Evolutionary conservation across 805 yeast genomes (phyloP).

Genomic region (Wickerhamia fluorescens): DNA sequence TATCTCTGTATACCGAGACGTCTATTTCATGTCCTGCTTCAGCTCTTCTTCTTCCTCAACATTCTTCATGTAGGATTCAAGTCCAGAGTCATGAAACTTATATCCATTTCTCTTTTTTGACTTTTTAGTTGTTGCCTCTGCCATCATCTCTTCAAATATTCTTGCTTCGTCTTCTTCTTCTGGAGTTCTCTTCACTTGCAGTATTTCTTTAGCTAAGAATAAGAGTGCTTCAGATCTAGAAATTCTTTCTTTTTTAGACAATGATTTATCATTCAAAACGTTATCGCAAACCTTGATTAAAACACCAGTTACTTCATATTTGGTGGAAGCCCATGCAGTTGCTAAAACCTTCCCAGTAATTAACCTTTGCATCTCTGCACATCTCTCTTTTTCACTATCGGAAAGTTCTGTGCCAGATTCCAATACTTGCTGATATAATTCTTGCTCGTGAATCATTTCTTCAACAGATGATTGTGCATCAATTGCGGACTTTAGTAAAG

Average conservation of each 20-base stretch:
- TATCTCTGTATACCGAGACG: too few species aligned
- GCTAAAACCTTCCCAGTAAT: conserved; percentile 86
- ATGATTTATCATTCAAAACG: conserved; percentile 47
- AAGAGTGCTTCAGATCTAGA: conserved; percentile 76
- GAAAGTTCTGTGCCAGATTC: conserved; percentile 25
- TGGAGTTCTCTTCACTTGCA: conserved; percentile 59
- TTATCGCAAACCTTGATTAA: conserved; percentile 64
- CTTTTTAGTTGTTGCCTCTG: conserved; percentile 66
- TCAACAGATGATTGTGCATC: conserved; percentile 75
- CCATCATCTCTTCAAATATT: conserved; percentile 86
- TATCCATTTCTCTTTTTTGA: conserved; percentile 16
- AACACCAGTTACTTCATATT: conserved; percentile 80
- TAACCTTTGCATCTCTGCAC: conserved; percentile 70
- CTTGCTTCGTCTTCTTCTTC: conserved; percentile 92
- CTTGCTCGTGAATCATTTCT: conserved; percentile 68
- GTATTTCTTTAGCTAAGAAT: conserved; percentile 65
- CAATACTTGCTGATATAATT: conserved; percentile 22
- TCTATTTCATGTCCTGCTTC: conserved; percentile 4
- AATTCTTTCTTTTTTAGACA: conserved; percentile 54
- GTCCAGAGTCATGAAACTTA: conserved; percentile 11
- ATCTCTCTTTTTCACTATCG: conserved; percentile 28
- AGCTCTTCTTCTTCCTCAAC: conserved; percentile 9
- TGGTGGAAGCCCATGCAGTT: conserved; percentile 93
- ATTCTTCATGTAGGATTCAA: conserved; percentile 11
- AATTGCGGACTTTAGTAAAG: conserved; percentile 72